Conservation (phyloP, 2,329 filamentous ascomycete species). For the Diaporthe citrichinensis region DNA sequence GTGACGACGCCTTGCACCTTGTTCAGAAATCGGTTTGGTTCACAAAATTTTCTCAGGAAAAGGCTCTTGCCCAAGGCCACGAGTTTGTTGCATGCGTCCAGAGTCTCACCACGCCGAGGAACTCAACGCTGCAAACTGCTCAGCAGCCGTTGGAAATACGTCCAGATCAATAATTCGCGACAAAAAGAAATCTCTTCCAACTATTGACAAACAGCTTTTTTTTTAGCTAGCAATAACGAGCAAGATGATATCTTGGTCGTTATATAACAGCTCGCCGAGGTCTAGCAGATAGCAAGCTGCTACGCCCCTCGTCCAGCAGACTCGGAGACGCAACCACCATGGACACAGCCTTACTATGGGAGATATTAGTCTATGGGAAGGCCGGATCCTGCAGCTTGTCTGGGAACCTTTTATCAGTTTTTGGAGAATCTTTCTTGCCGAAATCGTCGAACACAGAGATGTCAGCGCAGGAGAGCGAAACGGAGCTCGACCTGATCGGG, state of each 20-base stretch:
- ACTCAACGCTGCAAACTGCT: background rate
- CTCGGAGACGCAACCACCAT: background rate
- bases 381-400: background rate
- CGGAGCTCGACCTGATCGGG: background rate
- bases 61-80: background rate
- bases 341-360: background rate
- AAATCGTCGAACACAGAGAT: background rate
- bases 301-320: conserved; percentile 13
- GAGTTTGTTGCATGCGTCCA: conserved; percentile 13
- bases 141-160: background rate
- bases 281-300: conserved; percentile 18
- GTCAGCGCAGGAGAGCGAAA: background rate
- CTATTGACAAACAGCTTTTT: background rate
- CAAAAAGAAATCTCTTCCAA: background rate
- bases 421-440: background rate
- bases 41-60: background rate
- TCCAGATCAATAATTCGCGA: background rate
- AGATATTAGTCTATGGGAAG: conserved; percentile 6
- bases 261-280: background rate
- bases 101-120: background rate
- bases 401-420: background rate
- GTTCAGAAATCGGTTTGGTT: background rate
- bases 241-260: background rate
- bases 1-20: conserved; percentile 9
- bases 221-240: background rate